Evolutionary conservation across 345 rosid species (phyloP), one percentile per base, ranked within the genome.

Genomic region (Populus euphratica): DNA sequence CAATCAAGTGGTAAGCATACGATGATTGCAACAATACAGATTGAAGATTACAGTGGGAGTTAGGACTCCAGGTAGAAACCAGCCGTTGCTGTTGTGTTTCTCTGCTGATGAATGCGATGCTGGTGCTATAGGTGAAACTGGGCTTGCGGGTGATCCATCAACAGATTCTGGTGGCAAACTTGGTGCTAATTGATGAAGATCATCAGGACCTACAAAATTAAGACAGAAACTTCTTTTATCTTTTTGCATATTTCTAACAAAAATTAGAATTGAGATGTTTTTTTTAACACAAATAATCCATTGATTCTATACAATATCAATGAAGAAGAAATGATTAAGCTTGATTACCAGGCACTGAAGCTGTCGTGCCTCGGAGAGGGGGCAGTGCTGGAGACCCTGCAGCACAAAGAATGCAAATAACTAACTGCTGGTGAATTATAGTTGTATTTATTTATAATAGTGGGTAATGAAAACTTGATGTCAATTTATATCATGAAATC

Each of bases 301-400:
- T 21, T 21, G 62, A 54, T 54, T 21, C 12, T 54, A 54, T 25
- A 59, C n/a, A 59, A n/a, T 67, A 63, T 39, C 3, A 31, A 5
- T 8, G 50, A 38, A 62, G 70, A 71, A 54, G 27, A 33, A 76
- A 49, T 27, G 6, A 14, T 49, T 38, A 25, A 74, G 73, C 52
- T 78, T 67, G 13, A 25, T 79, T 64, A 86, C 88, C 85, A 9
- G 88, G 88, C 71, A 68, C 73, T 33, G 83, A 39, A 70, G 43
- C 72, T 9, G 78, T 47, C 0, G 77, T 75, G 82, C 83, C 81
- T 69, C 62, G 85, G 56, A 86, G 82, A 56, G 93, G 93, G 2
- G 92, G 89, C 52, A 87, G 76, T 38, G 78, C 83, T 35, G 88
- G 78, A 69, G 85, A 75, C 29, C 66, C 89, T 87, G 84, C 70